Percentiles rank a stretch among this genome's conserved stretches.
Evolutionary conservation across 2,329 filamentous ascomycete genomes (phyloP).

Genomic region (Neofusicoccum ribis): DNA sequence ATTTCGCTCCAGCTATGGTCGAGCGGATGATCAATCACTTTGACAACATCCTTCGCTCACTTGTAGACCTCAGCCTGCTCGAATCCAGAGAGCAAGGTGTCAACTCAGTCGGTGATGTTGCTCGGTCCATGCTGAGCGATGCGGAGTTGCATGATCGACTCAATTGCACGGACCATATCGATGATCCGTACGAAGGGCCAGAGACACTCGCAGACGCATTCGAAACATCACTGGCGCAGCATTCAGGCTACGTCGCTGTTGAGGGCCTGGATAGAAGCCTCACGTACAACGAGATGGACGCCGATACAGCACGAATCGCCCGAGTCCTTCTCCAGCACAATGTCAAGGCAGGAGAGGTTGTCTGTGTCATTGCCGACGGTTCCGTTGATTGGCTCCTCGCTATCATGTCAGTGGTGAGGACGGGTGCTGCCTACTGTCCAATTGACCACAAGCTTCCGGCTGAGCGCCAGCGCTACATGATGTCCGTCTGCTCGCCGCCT

Average conservation of each 20-base stretch:
- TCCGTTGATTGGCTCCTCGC: constrained; percentile 19
- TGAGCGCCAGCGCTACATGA: constrained; percentile 12
- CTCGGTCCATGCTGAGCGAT: background rate
- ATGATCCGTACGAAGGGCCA: constrained; percentile 1
- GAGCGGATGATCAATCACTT: constrained; percentile 13
- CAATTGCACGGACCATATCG: background rate
- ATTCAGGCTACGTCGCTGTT: background rate
- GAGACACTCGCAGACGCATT: background rate
- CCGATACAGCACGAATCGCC: background rate
- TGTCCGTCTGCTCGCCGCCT: background rate
- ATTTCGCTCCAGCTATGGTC: background rate
- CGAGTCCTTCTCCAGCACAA: background rate
- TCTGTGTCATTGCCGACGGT: constrained; percentile 20
- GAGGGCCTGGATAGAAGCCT: background rate
- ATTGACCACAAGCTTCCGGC: constrained; percentile 19
- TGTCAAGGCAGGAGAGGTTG: background rate
- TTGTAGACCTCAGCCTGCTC: background rate
- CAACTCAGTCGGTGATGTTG: background rate
- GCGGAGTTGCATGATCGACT: background rate
- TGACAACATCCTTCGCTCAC: background rate
- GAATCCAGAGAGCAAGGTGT: no score
- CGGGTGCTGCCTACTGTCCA: constrained; percentile 19
- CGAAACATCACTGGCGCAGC: background rate
- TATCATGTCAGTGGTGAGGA: constrained; percentile 15
- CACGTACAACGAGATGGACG: constrained; percentile 15